Percentiles rank a stretch among this genome's conserved stretches.
These are phyloP conservation scores for Exophiala aquamarina DNA, from an alignment of 2,329 filamentous ascomycete genomes.

Conservation along the genomic window DNA sequence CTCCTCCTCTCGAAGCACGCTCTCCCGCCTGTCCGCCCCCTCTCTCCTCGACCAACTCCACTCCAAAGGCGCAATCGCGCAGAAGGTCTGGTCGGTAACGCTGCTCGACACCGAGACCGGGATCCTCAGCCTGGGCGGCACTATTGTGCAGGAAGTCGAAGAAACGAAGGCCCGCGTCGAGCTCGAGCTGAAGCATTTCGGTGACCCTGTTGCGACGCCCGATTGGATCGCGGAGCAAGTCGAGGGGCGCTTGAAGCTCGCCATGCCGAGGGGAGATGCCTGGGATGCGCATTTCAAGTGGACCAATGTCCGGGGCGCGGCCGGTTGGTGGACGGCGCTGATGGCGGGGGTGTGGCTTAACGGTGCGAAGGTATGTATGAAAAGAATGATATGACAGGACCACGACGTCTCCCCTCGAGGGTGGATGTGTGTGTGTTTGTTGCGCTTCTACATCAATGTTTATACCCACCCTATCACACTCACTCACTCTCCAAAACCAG, in stretches of 20 bases:
- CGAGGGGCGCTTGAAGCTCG: conserved; percentile 11
- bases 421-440: no score
- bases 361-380: conserved; percentile 29
- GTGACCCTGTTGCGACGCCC: conserved; percentile 9
- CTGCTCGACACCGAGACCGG: conserved; percentile 32
- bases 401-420: no score
- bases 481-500: no score
- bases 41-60: conserved; percentile 29
- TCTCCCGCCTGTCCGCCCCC: conserved; percentile 29
- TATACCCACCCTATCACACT: no score
- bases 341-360: conserved; percentile 35
- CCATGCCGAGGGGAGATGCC: conserved; percentile 10
- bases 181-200: conserved; percentile 28
- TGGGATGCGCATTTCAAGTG: conserved; percentile 32
- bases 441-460: no score
- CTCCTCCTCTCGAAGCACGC: conserved; percentile 17
- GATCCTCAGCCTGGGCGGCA: conserved; percentile 34
- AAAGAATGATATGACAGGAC: no score
- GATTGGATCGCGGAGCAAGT: conserved; percentile 21
- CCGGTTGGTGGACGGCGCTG: conserved; percentile 36
- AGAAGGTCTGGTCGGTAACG: conserved; percentile 32
- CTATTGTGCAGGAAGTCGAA: conserved; percentile 29
- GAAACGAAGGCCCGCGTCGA: conserved; percentile 29
- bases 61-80: conserved; percentile 20
- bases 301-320: conserved; percentile 31